Evolutionary conservation across 1,284 basidiomycete genomes (phyloP), one percentile per base, ranked within the genome.

Genomic region (Leccinum pallidistipes): DNA sequence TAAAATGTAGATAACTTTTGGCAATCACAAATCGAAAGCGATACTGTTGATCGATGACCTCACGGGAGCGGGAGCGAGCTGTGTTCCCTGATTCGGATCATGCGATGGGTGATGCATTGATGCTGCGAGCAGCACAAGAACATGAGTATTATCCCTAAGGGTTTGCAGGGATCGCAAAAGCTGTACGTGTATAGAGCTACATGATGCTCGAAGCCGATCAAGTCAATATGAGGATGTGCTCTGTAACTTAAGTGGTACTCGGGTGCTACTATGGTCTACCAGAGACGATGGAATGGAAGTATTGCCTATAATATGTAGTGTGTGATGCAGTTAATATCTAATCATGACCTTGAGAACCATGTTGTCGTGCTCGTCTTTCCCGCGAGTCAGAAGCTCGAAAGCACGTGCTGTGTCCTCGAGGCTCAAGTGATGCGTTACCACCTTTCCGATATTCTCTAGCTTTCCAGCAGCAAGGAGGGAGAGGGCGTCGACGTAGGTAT

Each of bases 401-500:
- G 92, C 94, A 62, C 82, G 79, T 24, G 81, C 81, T 7, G 90
- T 83, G 40, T 90, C 81, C 51, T 82, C 79, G 56, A 97, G 82
- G 12, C 80, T 70, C 74, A 93, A 87, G 56, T 89, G 83, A 70
- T 95, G 94, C 8, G 93, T 94, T 65, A 97, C 84, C 74, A 97
- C 84, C 71, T 86, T 86, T 68, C 86, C 83, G 51, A 93, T 82
- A 65, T 87, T 84, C 52, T 80, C 78, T 32, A 88, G 80, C 63
- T 86, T 81, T 50, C 86, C 83, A 3, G 86, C 85, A 3, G 83
- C 85, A 45, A 97, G 86, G n/a, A 96, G 83, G 10, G 81, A 78
- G 51, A 97, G 79, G 14, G 95, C 96, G 47, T 86, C 85, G 9
- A 92, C 87, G 75, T 97, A 98, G 21, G 92, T 95, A 80, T 95